A percentile compares a stretch with the other conserved stretches of the same genome.
Evolutionary conservation across 805 yeast species (phyloP).

Genomic region (baker's yeast (Saccharomyces cerevisiae)): DNA sequence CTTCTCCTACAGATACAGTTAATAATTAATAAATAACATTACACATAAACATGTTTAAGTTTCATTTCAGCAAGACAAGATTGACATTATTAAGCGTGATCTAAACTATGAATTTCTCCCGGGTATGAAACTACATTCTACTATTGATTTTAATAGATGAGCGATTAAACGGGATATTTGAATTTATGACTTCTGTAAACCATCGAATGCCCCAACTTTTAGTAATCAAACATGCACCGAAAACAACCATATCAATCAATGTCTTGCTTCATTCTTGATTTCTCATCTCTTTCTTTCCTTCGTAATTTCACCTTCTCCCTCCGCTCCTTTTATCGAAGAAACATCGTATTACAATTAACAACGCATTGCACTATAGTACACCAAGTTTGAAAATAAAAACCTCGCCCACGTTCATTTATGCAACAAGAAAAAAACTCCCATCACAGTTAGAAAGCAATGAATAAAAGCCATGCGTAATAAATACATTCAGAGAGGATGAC

Average conservation of each 20-base stretch:
- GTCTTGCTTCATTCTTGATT: not conserved
- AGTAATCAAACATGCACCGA: constrained; percentile 5
- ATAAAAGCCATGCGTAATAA: not conserved
- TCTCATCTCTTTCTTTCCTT: not conserved
- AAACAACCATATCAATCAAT: not conserved
- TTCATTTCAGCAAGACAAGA: not conserved
- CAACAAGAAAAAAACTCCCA: not conserved
- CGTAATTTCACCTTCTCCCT: not conserved
- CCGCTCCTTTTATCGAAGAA: not conserved
- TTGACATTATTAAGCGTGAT: not conserved
- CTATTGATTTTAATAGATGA: constrained; percentile 31
- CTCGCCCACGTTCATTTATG: not conserved
- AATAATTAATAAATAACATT: not conserved
- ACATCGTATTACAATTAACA: not conserved
- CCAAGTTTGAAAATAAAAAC: not conserved
- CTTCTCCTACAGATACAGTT: not conserved
- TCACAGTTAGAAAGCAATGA: not conserved
- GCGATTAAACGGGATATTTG: constrained; percentile 34
- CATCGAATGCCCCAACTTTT: constrained; percentile 3
- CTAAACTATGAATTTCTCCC: constrained; percentile 25
- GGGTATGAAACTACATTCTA: constrained; percentile 35
- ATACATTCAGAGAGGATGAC: not conserved
- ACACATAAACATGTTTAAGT: not conserved
- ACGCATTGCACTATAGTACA: not conserved
- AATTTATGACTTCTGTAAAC: constrained; percentile 23